phyloP scores from a whole-genome alignment of 805 yeast species.

The Novakomyces olei region DNA sequence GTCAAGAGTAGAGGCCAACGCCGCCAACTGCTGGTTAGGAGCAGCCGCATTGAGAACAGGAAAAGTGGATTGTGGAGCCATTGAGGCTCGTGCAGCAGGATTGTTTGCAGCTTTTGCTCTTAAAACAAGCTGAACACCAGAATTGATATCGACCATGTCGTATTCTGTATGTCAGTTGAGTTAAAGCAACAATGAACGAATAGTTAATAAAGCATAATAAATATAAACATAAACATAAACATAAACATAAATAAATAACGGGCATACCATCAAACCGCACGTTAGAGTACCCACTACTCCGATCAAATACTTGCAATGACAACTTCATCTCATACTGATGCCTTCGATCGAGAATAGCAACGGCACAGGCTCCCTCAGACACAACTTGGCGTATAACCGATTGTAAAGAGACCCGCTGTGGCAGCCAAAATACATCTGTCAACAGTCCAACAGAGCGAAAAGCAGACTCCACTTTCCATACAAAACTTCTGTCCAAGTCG shows the following conservation, averaged over 20 bases:
- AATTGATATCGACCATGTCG: neutral
- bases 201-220: no score
- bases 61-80: neutral
- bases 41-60: neutral
- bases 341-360: constrained; percentile 37
- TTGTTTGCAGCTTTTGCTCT: neutral
- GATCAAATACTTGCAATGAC: constrained; percentile 53
- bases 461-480: constrained; percentile 19
- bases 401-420: constrained; percentile 22
- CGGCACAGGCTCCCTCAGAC: constrained; percentile 52
- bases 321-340: constrained; percentile 22
- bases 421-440: constrained; percentile 15
- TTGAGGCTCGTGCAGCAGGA: neutral
- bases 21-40: neutral
- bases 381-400: constrained; percentile 55
- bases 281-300: constrained; percentile 45
- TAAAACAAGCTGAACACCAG: neutral
- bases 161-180: no score
- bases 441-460: constrained; percentile 21
- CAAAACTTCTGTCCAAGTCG: constrained; percentile 18
- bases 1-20: neutral
- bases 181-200: no score
- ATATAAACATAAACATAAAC: no score
- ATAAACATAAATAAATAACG: no score
- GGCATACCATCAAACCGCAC: constrained; percentile 43